Evolutionary conservation across 352 stramenopile species (phyloP).

Genomic region (Pythium dissimile): DNA sequence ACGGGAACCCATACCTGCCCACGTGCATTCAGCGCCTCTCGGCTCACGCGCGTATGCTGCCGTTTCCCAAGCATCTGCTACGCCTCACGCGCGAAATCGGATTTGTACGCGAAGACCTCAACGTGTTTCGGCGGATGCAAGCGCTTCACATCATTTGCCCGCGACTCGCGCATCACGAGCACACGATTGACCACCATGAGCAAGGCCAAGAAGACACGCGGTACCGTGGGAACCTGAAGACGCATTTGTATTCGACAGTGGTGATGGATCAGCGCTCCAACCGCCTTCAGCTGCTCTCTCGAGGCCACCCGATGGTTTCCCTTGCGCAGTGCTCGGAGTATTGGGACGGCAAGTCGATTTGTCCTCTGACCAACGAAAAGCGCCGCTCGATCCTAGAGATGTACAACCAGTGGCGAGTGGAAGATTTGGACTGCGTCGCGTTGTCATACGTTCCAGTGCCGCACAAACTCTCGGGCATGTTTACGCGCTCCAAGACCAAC

Average conservation of each 20-base stretch:
- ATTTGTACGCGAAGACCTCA: conserved; percentile 69
- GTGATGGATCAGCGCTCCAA: conserved; percentile 81
- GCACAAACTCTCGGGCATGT: conserved; percentile 65
- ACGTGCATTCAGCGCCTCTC: conserved; percentile 78
- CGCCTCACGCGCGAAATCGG: conserved; percentile 82
- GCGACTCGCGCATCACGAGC: conserved; percentile 73
- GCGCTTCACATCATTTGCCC: conserved; percentile 83
- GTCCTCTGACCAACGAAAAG: conserved; percentile 75
- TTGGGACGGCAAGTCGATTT: conserved; percentile 88
- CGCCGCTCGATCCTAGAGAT: conserved; percentile 79
- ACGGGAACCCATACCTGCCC: conserved; percentile 47
- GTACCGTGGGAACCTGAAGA: conserved; percentile 82
- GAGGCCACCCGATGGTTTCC: conserved; percentile 69
- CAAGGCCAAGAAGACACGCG: conserved; percentile 82
- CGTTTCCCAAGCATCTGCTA: conserved; percentile 77
- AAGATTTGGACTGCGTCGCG: conserved; percentile 82
- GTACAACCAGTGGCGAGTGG: conserved; percentile 87
- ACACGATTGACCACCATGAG: conserved; percentile 83
- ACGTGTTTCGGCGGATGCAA: conserved; percentile 59
- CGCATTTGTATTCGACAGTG: conserved; percentile 82
- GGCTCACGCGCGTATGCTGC: conserved; percentile 80
- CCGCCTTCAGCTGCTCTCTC: conserved; percentile 72
- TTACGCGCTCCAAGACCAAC: conserved; percentile 25
- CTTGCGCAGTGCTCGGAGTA: conserved; percentile 80
- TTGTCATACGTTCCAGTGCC: conserved; percentile 80